Base-by-base conservation (phyloP, 441 rosid genomes). In the Erodium moschatum region DNA sequence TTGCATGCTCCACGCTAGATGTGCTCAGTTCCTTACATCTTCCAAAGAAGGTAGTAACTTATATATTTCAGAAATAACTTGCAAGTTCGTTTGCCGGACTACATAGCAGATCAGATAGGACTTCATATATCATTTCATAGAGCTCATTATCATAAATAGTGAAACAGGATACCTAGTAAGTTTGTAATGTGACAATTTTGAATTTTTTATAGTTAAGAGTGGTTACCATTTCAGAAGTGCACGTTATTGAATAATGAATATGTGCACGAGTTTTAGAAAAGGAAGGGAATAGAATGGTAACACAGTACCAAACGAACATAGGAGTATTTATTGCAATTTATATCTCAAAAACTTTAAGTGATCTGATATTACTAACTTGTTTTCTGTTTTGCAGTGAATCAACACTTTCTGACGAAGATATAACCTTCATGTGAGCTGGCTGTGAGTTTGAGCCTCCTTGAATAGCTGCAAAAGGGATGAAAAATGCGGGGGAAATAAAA, bases 351-450 rank as follows among this genome's bases (percentile, higher is more conserved):
- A 24, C 27, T 24, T 24, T 0, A 24, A 24, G 27, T 24, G 27
- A 2, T 24, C 54, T 46, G 16, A 61, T 29, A 71, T 38, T 31
- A 82, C 91, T 80, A 58, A 89, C 96, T 70, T 70, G 79, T 74
- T 85, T 92, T 72, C 68, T 87, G 78, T 77, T 76, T 75, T 84
- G 85, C 78, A 66, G 78, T 1, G 73, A 75, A 72, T 83, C 85
- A 24, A 66, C 31, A 66, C 82, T 85, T 73, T 83, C 86, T 8
- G 83, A 61, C 12, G 81, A 75, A 24, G 27, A 24, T 38, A 64
- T 69, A 72, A 79, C 96, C 71, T 81, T 82, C 67, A 68, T 65
- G 75, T 61, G 66, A 3, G 78, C 66, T 69, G 73, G 74, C 54
- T 79, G 87, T 27, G 69, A 61, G 62, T 69, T 73, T 48, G 80